Evolutionary conservation across 208 protist genomes (phyloP), one percentile per base, ranked within the genome.

Genomic region (Strigomonas culicis): DNA sequence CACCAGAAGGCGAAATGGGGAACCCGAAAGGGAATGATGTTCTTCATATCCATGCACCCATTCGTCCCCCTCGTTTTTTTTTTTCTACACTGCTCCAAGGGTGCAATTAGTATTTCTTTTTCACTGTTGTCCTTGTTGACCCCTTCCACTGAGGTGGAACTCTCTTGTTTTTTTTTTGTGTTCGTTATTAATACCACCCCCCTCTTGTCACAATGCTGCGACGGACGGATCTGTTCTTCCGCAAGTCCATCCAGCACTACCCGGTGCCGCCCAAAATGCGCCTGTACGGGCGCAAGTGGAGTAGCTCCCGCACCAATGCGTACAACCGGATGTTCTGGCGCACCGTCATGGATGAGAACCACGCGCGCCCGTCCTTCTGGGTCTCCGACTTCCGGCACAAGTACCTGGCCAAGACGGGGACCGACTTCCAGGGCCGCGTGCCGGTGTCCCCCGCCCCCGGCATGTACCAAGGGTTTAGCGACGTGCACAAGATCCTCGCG

Each of bases 361-460:
- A 87, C 59, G 58, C 74, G 8, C 81, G 89, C n/a, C 87, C 86
- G 21, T 94, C 86, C 19, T 95, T 97, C 57, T 97, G 92, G 89
- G 84, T 91, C 17, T 97, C 92, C 31, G 92, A 97, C 72, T 97
- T 97, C 60, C 81, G 85, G 27, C 92, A 97, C 67, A 73, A 81
- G 59, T 90, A 97, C 59, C 73, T 97, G 1, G 79, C 80, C 34
- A 79, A 86, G 59, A 88, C 87, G 62, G 92, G 92, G 51, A 86
- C 77, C 21, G 92, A 97, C 57, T 97, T 77, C 59, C 84, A 92
- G 50, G 92, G 92, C 4, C 74, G 78, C 52, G 88, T 97, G 31
- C 92, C 92, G 3, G 70, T 84, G 8, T 90, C 86, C 2, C 88
- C 92, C 22, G 80, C 83, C 21, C 92, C 92, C 21, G 92, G 92